phyloP scores from a whole-genome alignment of 192 early-diverging fungal species.

The Haplosporangium gracile region DNA sequence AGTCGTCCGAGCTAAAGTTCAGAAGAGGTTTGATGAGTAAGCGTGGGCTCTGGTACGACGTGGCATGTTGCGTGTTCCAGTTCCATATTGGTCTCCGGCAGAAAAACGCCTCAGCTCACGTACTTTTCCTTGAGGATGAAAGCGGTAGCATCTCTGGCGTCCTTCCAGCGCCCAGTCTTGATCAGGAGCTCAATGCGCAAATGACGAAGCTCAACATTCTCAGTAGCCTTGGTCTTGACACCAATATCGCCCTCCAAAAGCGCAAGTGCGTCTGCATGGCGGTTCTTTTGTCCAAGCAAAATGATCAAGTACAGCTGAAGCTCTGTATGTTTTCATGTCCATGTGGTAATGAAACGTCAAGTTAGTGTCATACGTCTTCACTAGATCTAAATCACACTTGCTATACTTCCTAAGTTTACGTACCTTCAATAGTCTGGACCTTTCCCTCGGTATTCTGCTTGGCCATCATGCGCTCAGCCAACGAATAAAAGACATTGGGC shows the following conservation, averaged over 20 bases:
- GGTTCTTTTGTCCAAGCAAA: constrained; percentile 74
- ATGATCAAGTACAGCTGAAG: constrained; percentile 83
- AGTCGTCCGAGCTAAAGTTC: constrained; percentile 76
- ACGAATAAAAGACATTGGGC: constrained; percentile 66
- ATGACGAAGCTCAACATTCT: constrained; percentile 81
- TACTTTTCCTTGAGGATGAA: constrained; percentile 56
- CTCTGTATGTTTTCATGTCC: constrained; percentile 57
- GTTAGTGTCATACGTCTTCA: constrained; percentile 4
- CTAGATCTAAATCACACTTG: neutral
- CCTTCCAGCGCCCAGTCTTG: constrained; percentile 61
- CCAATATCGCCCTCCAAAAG: constrained; percentile 74
- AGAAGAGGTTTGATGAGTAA: neutral
- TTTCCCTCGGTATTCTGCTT: constrained; percentile 79
- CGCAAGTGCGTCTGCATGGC: constrained; percentile 73
- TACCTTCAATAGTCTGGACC: constrained; percentile 77
- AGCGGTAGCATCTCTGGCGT: constrained; percentile 59
- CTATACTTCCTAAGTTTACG: neutral
- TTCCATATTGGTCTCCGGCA: neutral
- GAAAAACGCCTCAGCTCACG: neutral
- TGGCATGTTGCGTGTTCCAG: neutral
- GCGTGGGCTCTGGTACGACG: neutral
- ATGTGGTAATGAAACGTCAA: neutral
- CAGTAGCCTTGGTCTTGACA: constrained; percentile 66
- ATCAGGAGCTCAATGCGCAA: constrained; percentile 68
- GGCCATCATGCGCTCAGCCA: constrained; percentile 89